phyloP scores from a whole-genome alignment of 73 alveolate genomes.

The Blepharisma stoltei region DNA sequence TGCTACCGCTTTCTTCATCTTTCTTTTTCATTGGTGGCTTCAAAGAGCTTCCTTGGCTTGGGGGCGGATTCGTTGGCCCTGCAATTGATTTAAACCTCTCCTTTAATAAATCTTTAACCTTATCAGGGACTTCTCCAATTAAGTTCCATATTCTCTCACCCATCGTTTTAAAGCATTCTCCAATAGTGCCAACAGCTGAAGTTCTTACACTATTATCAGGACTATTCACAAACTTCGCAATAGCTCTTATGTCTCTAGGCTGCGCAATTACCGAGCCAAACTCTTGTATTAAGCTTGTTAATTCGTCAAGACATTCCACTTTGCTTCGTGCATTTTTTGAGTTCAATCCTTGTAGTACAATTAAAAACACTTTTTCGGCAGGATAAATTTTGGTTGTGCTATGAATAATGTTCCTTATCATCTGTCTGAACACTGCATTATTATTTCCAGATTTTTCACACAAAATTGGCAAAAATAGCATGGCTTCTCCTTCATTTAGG shows the following conservation, averaged over 20 bases:
- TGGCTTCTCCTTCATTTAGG: conserved; percentile 55
- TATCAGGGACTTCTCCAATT: conserved; percentile 50
- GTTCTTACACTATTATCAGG: conserved; percentile 47
- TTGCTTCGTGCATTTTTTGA: conserved; percentile 46
- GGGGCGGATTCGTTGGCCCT: not conserved
- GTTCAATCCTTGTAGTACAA: conserved; percentile 29
- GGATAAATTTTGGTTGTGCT: conserved; percentile 35
- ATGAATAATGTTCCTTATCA: conserved; percentile 39
- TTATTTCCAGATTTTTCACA: conserved; percentile 57
- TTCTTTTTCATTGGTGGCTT: not conserved
- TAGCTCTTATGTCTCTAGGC: conserved; percentile 36
- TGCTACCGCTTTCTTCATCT: not conserved
- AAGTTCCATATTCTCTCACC: conserved; percentile 50
- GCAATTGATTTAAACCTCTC: conserved; percentile 40
- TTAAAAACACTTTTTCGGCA: conserved; percentile 9
- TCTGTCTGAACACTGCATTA: conserved; percentile 42
- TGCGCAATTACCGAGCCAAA: conserved; percentile 34
- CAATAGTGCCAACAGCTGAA: conserved; percentile 43
- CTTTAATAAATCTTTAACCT: conserved; percentile 46
- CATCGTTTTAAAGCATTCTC: conserved; percentile 36
- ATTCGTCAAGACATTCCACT: conserved; percentile 57
- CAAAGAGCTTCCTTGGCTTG: not conserved
- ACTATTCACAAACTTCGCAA: conserved; percentile 46
- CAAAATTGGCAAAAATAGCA: conserved; percentile 34
- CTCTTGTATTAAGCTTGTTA: conserved; percentile 30